Conservation (phyloP, 2,329 filamentous ascomycete species). For the Pestalotiopsis sp. region DNA sequence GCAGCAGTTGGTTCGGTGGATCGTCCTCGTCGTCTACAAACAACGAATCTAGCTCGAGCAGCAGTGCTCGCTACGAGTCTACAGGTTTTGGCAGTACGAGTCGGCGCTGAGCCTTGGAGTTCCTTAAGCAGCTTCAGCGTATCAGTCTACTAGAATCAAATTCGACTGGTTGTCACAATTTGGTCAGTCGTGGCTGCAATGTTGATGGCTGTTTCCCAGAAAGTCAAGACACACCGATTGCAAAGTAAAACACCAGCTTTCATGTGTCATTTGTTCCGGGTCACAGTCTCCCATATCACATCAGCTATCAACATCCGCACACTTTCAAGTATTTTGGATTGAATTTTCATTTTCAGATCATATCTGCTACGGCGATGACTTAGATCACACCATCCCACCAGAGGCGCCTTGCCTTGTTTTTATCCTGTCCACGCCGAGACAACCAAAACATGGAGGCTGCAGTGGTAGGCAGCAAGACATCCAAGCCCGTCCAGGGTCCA, state of each 20-base stretch:
- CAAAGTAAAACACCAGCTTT: too few relatives aligned
- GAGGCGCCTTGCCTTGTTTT: background rate
- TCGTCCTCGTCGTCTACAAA: conserved; percentile 34
- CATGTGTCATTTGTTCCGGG: too few relatives aligned
- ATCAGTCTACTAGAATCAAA: background rate
- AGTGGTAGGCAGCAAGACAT: background rate
- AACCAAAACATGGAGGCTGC: background rate
- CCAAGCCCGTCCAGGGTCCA: background rate
- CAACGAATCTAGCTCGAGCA: conserved; percentile 39
- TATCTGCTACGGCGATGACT: background rate
- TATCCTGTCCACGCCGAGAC: background rate
- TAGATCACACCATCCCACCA: background rate
- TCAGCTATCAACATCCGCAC: background rate
- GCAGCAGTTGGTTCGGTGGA: conserved; percentile 22
- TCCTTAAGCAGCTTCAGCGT: background rate
- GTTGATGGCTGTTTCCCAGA: too few relatives aligned
- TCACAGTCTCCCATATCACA: background rate
- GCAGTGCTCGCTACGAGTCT: conserved; percentile 62
- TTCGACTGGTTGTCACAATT: too few relatives aligned
- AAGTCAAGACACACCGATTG: too few relatives aligned
- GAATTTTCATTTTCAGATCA: background rate
- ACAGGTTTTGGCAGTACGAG: conserved; percentile 75
- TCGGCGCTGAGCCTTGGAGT: conserved; percentile 45
- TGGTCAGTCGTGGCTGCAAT: too few relatives aligned
- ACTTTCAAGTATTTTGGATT: background rate